Base-by-base conservation (phyloP, 768 basidiomycete species). In the Termitomyces heimii region DNA sequence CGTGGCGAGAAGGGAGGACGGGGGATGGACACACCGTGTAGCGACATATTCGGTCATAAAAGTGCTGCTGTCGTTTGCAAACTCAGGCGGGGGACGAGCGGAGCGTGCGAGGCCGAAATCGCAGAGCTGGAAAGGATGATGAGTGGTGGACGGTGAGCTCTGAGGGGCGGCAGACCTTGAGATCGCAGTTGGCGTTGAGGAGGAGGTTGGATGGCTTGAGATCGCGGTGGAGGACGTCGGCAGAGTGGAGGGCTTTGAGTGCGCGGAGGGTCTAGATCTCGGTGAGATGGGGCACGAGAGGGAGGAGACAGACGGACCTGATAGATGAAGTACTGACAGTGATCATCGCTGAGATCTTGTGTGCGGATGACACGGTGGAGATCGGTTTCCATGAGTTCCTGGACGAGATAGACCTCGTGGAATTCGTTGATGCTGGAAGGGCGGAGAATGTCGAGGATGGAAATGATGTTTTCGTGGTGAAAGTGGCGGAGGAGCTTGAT, bases 321-420 rank as follows among this genome's bases (percentile, higher is more conserved):
- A 70, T 99, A 99, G 62, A 96, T 87, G 68, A 99, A 98, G 71
- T 99, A 99, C 72, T 98, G 94, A 64, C 86, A 88, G 68, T 98
- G 95, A 67, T 98, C 94, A 68, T 98, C 96, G 57, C 88, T 89
- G 42, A 99, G 78, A 58, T 90, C 84, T 71, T 98, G 96, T 0
- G 97, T 96, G 26, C 92, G 81, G 64, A 99, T 98, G 47, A 99
- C 97, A 54, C 96, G 86, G 69, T 98, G 94, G 63, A 98, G 76
- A 74, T 98, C 96, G 0, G 93, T 96, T 73, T 97, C 96, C 71
- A 96, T 84, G 62, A 92, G 76, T 69, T 92, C 90, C 71, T 80
- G 78, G 35, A 79, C 73, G 54, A 77, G 70, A 59, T 78, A 78
- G 20, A 96, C 95, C 69, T 98, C 96, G 56, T 79, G 89, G 75